Base-by-base conservation (phyloP, 2,329 filamentous ascomycete genomes). In the Didymella segeticola region DNA sequence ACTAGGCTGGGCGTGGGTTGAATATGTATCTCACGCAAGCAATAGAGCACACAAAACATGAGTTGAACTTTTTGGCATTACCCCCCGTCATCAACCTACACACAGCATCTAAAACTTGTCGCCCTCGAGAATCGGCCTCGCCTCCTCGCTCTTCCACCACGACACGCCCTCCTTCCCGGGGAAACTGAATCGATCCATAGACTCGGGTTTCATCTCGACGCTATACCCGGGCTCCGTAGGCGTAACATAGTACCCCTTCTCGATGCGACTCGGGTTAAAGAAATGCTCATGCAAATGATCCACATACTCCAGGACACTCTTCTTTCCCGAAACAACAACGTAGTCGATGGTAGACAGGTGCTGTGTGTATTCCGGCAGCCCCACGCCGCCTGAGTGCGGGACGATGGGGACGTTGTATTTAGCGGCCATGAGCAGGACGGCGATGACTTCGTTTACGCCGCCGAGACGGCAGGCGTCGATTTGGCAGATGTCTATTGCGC, bases 201-300 rank as follows among this genome's bases (percentile, higher is more conserved):
- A 95, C 62, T 87, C 89, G 3, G 86, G 77, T 84, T 90, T 93
- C 91, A 96, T 96, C 84, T 96, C 91, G 2, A 96, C 92, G 69
- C 89, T 93, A 75, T 96, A 96, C 0, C 92, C 92, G 0, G 92
- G 83, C 71, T 91, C 87, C 59, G 79, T 87, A 0, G 93, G 92
- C 1, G 93, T 96, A 62, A 89, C 89, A 78, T 96, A 96, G 76
- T 91, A 95, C 4, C 92, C 93, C 62, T 92, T 87, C 77, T 87
- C 86, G 67, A 96, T 91, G 51, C 88, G 83, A 2, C 86, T 84
- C 1, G 92, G 92, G 75, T 96, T 84, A 69, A 91, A 79, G 74
- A 96, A 96, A 78, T 96, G 92, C 82, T 96, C 92, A 76, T 96
- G 93, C 69, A 96, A 78, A 76, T 96, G 91, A 73, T 96, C 92